phyloP scores from a whole-genome alignment of 495 filamentous ascomycete genomes.

The Stereocaulon alpinum region DNA sequence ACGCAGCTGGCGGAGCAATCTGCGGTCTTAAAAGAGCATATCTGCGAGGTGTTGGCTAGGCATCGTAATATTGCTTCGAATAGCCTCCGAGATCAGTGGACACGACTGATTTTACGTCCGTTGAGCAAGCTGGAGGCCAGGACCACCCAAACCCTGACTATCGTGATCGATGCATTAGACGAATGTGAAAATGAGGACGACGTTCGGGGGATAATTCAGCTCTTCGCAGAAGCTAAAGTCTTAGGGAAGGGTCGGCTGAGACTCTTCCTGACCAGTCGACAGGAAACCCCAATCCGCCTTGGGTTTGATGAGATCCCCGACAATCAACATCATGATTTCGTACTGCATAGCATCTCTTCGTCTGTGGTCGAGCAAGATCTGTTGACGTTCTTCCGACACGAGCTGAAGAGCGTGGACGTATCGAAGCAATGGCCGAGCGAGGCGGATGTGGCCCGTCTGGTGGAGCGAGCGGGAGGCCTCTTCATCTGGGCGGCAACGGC shows the following conservation, averaged over 20 bases:
- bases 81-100: constrained; percentile 36
- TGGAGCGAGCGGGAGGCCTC: background rate
- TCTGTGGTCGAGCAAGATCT: constrained; percentile 25
- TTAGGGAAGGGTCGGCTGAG: constrained; percentile 16
- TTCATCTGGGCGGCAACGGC: constrained; percentile 13
- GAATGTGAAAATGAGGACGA: constrained; percentile 38
- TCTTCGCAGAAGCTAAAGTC: constrained; percentile 25
- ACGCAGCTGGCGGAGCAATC: constrained; percentile 30
- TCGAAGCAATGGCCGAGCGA: constrained; percentile 33
- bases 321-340: constrained; percentile 22
- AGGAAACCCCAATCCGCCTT: constrained; percentile 34
- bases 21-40: constrained; percentile 22
- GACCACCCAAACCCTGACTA: constrained; percentile 7
- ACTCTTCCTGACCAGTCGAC: constrained; percentile 37
- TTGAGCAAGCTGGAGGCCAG: constrained; percentile 16
- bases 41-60: constrained; percentile 32
- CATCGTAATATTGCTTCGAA: constrained; percentile 31
- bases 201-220: constrained; percentile 29
- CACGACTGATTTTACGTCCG: constrained; percentile 38
- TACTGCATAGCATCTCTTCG: constrained; percentile 17
- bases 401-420: constrained; percentile 17
- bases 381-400: constrained; percentile 21
- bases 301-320: constrained; percentile 23
- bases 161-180: constrained; percentile 46
- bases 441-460: constrained; percentile 1